Evolutionary conservation across 345 rosid genomes (phyloP).

Genomic region (Capsella bursapastoris): DNA sequence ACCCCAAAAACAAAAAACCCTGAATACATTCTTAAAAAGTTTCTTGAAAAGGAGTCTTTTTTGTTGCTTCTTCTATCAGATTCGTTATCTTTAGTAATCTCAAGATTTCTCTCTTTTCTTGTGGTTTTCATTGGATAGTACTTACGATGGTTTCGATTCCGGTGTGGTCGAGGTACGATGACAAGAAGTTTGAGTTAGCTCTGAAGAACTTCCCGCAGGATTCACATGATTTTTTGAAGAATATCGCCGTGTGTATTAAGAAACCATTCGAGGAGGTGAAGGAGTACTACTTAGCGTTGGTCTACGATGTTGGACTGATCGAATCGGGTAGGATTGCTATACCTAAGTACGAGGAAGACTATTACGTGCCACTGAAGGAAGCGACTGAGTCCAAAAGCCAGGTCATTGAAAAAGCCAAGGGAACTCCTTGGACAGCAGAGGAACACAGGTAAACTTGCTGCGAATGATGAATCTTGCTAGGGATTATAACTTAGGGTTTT

Average conservation of each 20-base stretch:
- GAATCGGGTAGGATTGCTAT: slow-evolving; percentile 54
- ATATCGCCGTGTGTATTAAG: not conserved
- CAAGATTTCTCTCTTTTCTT: no score
- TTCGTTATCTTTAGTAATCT: no score
- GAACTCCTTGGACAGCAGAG: slow-evolving; percentile 46
- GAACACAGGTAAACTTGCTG: slow-evolving; percentile 23
- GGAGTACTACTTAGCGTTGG: slow-evolving; percentile 50
- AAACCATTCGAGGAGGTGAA: slow-evolving; percentile 46
- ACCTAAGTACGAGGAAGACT: slow-evolving; percentile 42
- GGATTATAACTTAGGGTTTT: not conserved
- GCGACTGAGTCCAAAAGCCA: not conserved
- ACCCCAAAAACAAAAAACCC: no score
- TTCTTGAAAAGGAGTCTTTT: no score
- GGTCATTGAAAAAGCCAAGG: slow-evolving; percentile 51
- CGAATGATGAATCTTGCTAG: not conserved
- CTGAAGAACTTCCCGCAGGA: not conserved
- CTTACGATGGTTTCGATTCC: not conserved
- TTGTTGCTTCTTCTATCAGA: no score
- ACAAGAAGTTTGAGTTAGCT: not conserved
- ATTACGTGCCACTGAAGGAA: not conserved
- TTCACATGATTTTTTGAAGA: no score
- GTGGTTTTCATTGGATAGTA: no score
- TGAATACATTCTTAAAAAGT: no score
- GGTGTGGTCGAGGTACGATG: not conserved
- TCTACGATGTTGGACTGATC: slow-evolving; percentile 59